Base-by-base conservation (phyloP, 768 basidiomycete species). In the Pisolithus orientalis region DNA sequence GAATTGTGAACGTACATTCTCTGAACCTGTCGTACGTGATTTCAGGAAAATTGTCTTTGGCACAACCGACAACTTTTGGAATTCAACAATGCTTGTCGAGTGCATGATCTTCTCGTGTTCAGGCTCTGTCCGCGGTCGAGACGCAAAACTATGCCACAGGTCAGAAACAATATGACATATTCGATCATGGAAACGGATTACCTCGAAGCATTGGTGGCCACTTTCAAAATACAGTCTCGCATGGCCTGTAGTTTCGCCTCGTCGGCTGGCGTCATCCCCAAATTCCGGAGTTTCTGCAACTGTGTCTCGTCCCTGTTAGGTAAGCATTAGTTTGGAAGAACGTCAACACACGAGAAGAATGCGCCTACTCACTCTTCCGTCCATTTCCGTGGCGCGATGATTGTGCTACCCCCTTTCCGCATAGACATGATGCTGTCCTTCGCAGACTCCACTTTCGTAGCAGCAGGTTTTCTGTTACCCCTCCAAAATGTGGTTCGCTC, bases 41-140 rank as follows among this genome's bases (percentile, higher is more conserved):
- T 80, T 89, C 58, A 96, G 72, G 68, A 97, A 96, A 17, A 96
- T 84, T 0, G 92, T 96, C 53, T 90, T 91, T 11, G 93, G 92
- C 0, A 94, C 88, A 5, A 94, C 86, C 1, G 87, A 86, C 4
- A 97, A 81, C 60, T 90, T 92, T 60, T 87, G 87, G 39, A 99
- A 77, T 53, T 91, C 87, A 32, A 92, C 75, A 46, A 85, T 80
- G 17, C 80, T 80, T 8, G 75, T 78, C 5, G 80, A 74, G 63
- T 82, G 85, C 24, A 90, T 73, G 53, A 75, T 78, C 59, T 78
- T 78, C 17, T 83, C 84, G 0, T 78, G 68, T 57, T 87, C 86
- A 37, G 74, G 77, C 54, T 90, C 87, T 24, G 75, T 68, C 50
- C 71, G 81, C 31, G 83, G 57, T 17, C 90, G 81, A 21, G 83